Conservation (phyloP, 2,329 filamentous ascomycete species). For the Aureobasidium sp. region DNA sequence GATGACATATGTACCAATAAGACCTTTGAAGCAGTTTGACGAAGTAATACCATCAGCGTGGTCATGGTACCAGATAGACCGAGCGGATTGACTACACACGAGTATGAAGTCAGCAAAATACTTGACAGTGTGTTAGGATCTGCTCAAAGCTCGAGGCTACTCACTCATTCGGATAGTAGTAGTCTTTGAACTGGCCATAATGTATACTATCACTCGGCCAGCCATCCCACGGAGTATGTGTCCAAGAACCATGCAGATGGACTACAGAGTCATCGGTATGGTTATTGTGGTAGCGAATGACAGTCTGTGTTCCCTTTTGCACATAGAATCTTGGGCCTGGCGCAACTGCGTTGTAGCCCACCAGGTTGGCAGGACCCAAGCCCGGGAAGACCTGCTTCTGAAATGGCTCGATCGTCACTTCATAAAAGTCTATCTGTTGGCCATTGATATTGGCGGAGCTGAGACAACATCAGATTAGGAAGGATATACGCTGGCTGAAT, state of each 20-base stretch:
- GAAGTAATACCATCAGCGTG: constrained; percentile 41
- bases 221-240: constrained; percentile 43
- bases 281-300: constrained; percentile 48
- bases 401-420: constrained; percentile 38
- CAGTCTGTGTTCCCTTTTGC: constrained; percentile 41
- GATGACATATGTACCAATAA: constrained; percentile 51
- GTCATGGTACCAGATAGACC: constrained; percentile 34
- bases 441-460: constrained; percentile 17
- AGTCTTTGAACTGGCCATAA: constrained; percentile 53
- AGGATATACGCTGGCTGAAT: neutral
- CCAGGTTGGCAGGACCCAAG: constrained; percentile 29
- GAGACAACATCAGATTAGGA: neutral
- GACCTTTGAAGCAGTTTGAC: constrained; percentile 50
- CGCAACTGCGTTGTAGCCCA: constrained; percentile 47
- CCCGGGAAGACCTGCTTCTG: constrained; percentile 36
- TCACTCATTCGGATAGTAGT: constrained; percentile 52
- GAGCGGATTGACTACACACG: neutral
- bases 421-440: constrained; percentile 41
- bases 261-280: constrained; percentile 38
- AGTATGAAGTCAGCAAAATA: neutral
- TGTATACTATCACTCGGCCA: constrained; percentile 48
- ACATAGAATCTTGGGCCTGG: constrained; percentile 48
- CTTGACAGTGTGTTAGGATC: neutral
- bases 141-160: neutral
- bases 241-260: constrained; percentile 47